Conservation (phyloP, 148 eudicot species). For the Rhododendron williamsianum region DNA sequence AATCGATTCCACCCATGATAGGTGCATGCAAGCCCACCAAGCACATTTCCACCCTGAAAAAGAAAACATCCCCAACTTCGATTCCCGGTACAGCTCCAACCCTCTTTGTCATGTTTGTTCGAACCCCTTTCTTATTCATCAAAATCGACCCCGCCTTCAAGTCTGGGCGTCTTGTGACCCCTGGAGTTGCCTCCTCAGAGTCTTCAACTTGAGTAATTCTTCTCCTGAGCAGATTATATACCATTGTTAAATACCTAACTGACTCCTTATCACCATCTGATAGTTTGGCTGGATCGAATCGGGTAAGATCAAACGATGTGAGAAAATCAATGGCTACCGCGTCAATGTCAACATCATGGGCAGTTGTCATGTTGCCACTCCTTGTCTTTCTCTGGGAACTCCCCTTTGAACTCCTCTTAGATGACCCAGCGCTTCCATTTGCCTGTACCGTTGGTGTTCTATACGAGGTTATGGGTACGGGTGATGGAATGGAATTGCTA, state of each 20-base stretch:
- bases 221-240: constrained; percentile 61
- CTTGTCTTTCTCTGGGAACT: constrained; percentile 28
- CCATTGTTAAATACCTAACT: constrained; percentile 41
- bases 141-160: constrained; percentile 44
- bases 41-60: constrained; percentile 89
- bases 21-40: constrained; percentile 78
- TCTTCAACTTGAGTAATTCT: constrained; percentile 67
- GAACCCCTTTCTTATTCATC: constrained; percentile 57
- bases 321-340: constrained; percentile 23
- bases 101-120: constrained; percentile 62
- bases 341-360: constrained; percentile 27
- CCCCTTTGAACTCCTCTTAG: constrained; percentile 28
- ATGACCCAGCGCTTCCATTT: constrained; percentile 41
- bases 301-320: constrained; percentile 32
- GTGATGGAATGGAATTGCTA: constrained; percentile 24
- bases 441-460: constrained; percentile 38
- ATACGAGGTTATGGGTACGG: constrained; percentile 69
- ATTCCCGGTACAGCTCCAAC: constrained; percentile 79
- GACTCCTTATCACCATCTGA: constrained; percentile 55
- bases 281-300: constrained; percentile 33
- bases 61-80: constrained; percentile 85
- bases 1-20: constrained; percentile 92
- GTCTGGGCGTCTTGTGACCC: constrained; percentile 58
- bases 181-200: constrained; percentile 45
- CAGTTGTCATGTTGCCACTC: constrained; percentile 14